Evolutionary conservation across 2,329 filamentous ascomycete species (phyloP), one percentile per base, ranked within the genome.

Genomic region (Pyrenochaeta sp.): DNA sequence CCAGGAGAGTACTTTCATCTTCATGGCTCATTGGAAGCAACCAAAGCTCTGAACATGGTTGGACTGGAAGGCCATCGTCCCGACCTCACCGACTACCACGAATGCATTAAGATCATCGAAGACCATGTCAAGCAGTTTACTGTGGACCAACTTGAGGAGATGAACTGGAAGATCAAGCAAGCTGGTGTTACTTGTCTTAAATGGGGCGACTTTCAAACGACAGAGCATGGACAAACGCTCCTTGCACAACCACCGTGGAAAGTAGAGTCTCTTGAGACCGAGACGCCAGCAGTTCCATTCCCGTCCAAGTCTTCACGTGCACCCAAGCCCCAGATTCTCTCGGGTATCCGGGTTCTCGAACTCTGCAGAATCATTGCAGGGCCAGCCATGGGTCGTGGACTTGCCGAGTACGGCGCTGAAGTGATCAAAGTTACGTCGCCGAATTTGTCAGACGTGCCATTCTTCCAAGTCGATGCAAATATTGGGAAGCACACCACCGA

Each of bases 301-400:
- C 71, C 73, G 0, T 66, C 66, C 68, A 74, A 79, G 1, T 77
- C 6, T 64, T 85, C 45, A 52, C 67, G 10, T 12, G 48, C 67
- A 53, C 72, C 64, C 14, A 75, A 72, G 49, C 66, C 73, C 40
- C 66, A 75, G 39, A 72, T 63, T 63, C 86, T 78, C 54, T 80
- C 67, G 6, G 89, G 89, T 0, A 81, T 92, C 70, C 89, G 88
- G 60, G 89, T 92, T 5, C 81, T 92, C 4, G 90, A 93, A 68
- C 77, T 92, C 27, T 90, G 88, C 67, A 86, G 89, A 35, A 87
- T 92, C 65, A 91, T 92, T 58, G 90, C 90, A 3, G 89, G 89
- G 0, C 89, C 89, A n/a, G 85, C 87, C 4, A 87, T 92, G 60
- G 86, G 86, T 2, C 84, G 88, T 27, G 87, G 87, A 1, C 81